phyloP scores from a whole-genome alignment of 495 filamentous ascomycete species.

The Penicillium samsonianum region DNA sequence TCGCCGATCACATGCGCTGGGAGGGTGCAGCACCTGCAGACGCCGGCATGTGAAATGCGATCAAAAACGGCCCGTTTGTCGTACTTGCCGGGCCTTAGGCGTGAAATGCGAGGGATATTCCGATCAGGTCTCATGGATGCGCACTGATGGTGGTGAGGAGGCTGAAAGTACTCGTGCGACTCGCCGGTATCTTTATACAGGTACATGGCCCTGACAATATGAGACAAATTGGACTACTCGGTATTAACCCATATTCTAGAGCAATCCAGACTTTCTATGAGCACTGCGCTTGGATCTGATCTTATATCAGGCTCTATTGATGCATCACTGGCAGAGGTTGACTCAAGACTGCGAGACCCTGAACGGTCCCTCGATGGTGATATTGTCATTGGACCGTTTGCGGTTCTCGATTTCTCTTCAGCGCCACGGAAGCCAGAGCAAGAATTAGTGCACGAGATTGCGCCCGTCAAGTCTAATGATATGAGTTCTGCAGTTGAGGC shows the following conservation, averaged over 20 bases:
- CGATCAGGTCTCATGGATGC: slow-evolving; percentile 37
- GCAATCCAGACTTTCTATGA: slow-evolving; percentile 37
- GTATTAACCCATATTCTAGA: slow-evolving; percentile 22
- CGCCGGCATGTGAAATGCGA: slow-evolving; percentile 45
- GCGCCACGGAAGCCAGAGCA: not conserved
- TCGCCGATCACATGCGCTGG: slow-evolving; percentile 35
- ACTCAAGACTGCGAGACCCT: slow-evolving; percentile 28
- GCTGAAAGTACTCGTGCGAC: slow-evolving; percentile 24
- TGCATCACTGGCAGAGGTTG: slow-evolving; percentile 37
- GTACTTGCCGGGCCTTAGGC: slow-evolving; percentile 30
- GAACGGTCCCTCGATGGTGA: slow-evolving; percentile 22
- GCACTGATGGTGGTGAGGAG: slow-evolving; percentile 12
- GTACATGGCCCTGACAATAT: slow-evolving; percentile 10
- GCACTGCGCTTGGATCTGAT: slow-evolving; percentile 24
- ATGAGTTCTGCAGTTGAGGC: not conserved
- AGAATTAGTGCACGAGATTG: not conserved
- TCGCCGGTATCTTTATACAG: slow-evolving; percentile 38
- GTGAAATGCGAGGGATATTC: slow-evolving; percentile 37
- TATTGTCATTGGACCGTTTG: slow-evolving; percentile 38
- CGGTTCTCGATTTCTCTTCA: slow-evolving; percentile 30
- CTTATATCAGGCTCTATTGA: slow-evolving; percentile 35
- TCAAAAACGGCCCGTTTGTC: slow-evolving; percentile 39
- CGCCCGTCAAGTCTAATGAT: not conserved
- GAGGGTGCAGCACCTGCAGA: slow-evolving; percentile 40
- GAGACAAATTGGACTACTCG: not conserved